These are phyloP conservation scores for Colletotrichum zoysiae DNA, from an alignment of 2,329 filamentous ascomycete genomes.

Conservation along the genomic window DNA sequence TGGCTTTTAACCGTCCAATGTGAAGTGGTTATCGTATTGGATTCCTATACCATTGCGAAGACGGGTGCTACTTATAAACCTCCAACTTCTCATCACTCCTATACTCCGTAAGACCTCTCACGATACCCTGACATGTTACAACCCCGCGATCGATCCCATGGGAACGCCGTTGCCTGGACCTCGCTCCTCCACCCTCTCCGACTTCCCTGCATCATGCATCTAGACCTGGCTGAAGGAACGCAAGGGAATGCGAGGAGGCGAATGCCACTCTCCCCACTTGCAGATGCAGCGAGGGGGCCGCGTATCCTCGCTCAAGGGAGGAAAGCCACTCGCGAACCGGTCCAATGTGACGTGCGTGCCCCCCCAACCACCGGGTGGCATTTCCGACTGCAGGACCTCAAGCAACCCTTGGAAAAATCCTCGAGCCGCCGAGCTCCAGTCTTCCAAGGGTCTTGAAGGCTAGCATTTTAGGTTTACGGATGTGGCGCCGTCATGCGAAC, in stretches of 20 bases:
- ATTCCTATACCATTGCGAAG: not conserved
- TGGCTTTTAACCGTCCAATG: not conserved
- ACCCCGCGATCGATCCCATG: not conserved
- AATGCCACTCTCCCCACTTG: not conserved
- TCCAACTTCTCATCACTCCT: not conserved
- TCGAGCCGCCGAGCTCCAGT: not conserved
- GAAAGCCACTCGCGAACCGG: not conserved
- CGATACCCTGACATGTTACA: not conserved
- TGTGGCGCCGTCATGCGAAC: slow-evolving; percentile 8
- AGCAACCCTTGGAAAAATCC: not conserved
- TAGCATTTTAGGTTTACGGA: not conserved
- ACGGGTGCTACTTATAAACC: not conserved
- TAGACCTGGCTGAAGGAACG: not conserved
- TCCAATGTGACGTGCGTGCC: not conserved
- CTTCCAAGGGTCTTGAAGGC: not conserved
- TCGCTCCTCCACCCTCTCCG: not conserved
- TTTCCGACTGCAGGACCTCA: not conserved
- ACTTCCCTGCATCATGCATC: slow-evolving; percentile 1
- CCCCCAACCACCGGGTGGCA: slow-evolving; percentile 3
- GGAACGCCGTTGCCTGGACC: not conserved
- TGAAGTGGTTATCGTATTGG: no score
- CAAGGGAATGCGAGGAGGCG: slow-evolving; percentile 3
- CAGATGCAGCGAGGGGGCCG: not conserved
- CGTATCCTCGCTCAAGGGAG: slow-evolving; percentile 4
- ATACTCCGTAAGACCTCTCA: no score